Base-by-base conservation (phyloP, 2,329 filamentous ascomycete genomes). In the Colletotrichum sp. region DNA sequence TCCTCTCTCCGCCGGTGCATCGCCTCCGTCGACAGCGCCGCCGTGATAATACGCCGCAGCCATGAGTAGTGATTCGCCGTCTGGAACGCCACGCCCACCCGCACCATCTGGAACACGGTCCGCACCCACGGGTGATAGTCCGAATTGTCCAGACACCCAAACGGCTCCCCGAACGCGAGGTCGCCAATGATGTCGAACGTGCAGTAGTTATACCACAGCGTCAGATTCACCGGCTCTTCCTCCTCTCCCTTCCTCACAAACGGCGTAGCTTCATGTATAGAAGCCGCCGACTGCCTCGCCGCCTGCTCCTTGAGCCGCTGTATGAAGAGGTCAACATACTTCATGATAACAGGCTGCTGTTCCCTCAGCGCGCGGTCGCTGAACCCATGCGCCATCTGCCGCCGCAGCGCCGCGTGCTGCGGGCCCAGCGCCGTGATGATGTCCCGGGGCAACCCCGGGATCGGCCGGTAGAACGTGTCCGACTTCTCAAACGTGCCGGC, bases 281-380 rank as follows among this genome's bases (percentile, higher is more conserved):
- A 39, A 34, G n/a, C 36, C 24, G 12, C 26, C 16, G 34, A 16
- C 24, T 9, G 26, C 39, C 3, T 26, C 6, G 24, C 59, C 3
- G 67, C 78, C 5, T 84, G 79, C 21, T 86, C 83, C 28, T 79
- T 79, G 62, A 89, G 76, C 39, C 81, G 82, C 8, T 79, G 65
- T 24, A 88, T 82, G 26, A 89, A 82, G 8, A 87, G 72, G 36
- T 85, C 80, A 9, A 87, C 84, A 76, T 88, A 87, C 0, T 78
- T 78, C 74, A 83, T 80, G 65, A 89, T 79, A 2, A 80, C 30
- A 1, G 79, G 72, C 65, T 82, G 77, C 68, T 83, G 82, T 1
- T 78, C 78, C 18, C 77, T 49, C 76, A 83, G 65, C 2, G 76
- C 68, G 32, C 77, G 72, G 10, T 80, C 80, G 8, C 77, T 78